Evolutionary conservation across 2,329 filamentous ascomycete species (phyloP), one percentile per base, ranked within the genome.

Genomic region (Alternaria postmessia): DNA sequence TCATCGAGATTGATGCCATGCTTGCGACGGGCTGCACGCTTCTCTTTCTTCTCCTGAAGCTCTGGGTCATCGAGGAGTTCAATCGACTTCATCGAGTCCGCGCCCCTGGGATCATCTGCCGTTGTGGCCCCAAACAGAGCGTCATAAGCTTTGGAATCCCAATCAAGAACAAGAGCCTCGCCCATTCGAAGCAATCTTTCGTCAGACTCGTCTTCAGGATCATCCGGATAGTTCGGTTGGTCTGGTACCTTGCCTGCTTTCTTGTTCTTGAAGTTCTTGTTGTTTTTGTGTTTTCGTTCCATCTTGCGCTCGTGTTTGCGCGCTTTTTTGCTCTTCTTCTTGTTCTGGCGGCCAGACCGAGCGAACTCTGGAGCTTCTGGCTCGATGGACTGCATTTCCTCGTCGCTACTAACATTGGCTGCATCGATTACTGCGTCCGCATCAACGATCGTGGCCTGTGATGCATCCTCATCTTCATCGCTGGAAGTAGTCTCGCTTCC

Each of bases 131-230:
- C 80, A 48, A 97, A 98, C 22, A 97, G 82, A 16, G 82, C 82
- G 18, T 94, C 88, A 75, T 87, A 91, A 6, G 88, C 89, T 7
- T 89, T 84, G 7, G 88, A 82, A 43, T 83, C 87, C 94, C 94
- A 99, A 69, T 98, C 94, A 11, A 97, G 86, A 6, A 98, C 83
- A 48, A 99, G 88, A 24, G 88, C 92, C 78, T 99, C 95, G 51
- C 91, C 90, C 26, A 94, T 86, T 36, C 91, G 88, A 66, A 98
- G 86, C 41, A 96, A 81, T 0, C 90, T 88, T 4, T 87, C 87
- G 16, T 86, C 83, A 26, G 81, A 80, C 9, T 80, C 79, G 18
- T 73, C 59, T 46, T 81, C 75, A 18, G 70, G 68, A 24, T 79
- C 73, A 0, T 73, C 70, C 0, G 70, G 71, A 34, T 70, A 69